Evolutionary conservation across 176 grass and related monocot species (phyloP), one percentile per base, ranked within the genome.

Genomic region (Rhipidocladum racemiflorum): DNA sequence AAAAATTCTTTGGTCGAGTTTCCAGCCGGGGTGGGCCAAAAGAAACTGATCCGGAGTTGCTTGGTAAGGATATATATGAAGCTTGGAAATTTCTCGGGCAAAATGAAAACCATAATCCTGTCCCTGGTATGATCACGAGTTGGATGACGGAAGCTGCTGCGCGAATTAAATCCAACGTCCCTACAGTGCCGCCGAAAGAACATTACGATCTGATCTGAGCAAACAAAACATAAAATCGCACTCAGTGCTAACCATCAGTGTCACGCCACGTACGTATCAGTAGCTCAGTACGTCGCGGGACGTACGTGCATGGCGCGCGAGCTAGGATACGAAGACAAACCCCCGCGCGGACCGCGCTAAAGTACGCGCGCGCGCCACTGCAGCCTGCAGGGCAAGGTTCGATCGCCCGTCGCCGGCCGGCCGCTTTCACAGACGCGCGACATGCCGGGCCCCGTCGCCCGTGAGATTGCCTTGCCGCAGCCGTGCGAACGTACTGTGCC

Each of bases 391-490:
- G 39, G 39, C 39, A 40, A 40, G 40, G 42, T 10, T 43, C 42
- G 10, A 43, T 43, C 10, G 3, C 1, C 28, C 74, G 53, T 75
- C 85, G 74, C 45, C 74, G 74, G 66, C 25, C 36, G 48, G 61
- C 39, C 21, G 78, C 85, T 69, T 62, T 87, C 77, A 23, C 59
- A 7, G 24, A 18, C 40, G 42, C 5, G 44, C 21, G 45, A 76
- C 78, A 68, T 17, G 50, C 65, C 56, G 64, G 54, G 54, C 13
- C 67, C 25, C 14, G 42, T 72, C 23, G 78, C 25, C 59, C 27
- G 45, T 39, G 54, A 40, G 68, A 76, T 59, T 76, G 42, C 42
- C 12, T 46, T 14, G 71, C 63, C 24, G 63, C 53, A 18, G 24
- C 79, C 56, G 23, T 23, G 50, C 61, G 34, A 44, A 56, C 36